Evolutionary conservation across 495 filamentous ascomycete genomes (phyloP).

Genomic region (Podospora appendiculata): DNA sequence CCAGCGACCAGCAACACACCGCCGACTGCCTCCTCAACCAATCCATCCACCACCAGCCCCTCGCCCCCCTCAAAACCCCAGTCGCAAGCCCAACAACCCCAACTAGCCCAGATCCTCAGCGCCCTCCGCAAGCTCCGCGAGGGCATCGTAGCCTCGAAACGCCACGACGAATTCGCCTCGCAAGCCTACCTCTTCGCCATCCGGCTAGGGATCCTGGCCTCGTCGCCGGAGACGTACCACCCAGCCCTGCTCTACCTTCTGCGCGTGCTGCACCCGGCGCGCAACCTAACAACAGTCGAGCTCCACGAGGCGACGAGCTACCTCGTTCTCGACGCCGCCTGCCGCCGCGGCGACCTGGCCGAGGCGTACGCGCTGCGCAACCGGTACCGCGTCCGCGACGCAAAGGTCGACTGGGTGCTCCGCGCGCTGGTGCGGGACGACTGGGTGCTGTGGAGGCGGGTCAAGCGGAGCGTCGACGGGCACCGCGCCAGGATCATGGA

Average conservation of each 20-base stretch:
- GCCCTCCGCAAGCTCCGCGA: constrained; percentile 91
- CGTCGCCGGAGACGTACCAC: constrained; percentile 79
- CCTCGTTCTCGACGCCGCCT: constrained; percentile 80
- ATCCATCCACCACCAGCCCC: not conserved
- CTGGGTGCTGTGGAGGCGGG: constrained; percentile 69
- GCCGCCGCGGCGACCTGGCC: constrained; percentile 67
- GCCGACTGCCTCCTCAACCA: not conserved
- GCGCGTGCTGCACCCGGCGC: constrained; percentile 54
- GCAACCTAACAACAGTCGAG: constrained; percentile 59
- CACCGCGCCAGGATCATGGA: constrained; percentile 71
- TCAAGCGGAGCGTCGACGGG: constrained; percentile 65
- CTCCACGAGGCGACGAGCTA: constrained; percentile 72
- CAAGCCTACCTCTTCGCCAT: constrained; percentile 75
- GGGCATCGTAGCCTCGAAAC: constrained; percentile 66
- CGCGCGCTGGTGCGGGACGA: constrained; percentile 68
- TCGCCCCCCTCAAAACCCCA: not conserved
- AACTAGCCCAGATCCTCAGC: constrained; percentile 43
- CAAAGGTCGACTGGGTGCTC: constrained; percentile 58
- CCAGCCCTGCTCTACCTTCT: constrained; percentile 78
- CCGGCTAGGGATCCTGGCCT: constrained; percentile 68
- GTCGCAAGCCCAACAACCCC: constrained; percentile 15
- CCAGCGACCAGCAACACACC: constrained; percentile 8
- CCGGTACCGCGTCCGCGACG: constrained; percentile 48
- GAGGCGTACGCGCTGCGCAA: constrained; percentile 60
- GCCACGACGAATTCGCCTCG: constrained; percentile 59